phyloP scores from a whole-genome alignment of 1,284 basidiomycete genomes.

The Cutaneotrichosporon spelunceum region DNA sequence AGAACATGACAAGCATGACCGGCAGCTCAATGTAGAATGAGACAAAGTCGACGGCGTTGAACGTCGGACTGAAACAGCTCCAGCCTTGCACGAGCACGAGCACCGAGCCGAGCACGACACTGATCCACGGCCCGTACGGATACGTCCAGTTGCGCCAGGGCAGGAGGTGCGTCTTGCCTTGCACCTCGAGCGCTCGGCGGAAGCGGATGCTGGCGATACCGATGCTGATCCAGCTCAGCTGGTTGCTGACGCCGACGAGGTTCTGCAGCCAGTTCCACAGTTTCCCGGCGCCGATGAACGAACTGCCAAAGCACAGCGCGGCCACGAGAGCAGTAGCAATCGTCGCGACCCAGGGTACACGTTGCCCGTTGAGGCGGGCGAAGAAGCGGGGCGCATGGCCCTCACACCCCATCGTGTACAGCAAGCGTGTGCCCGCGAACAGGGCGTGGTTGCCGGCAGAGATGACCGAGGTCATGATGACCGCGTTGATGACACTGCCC shows the following conservation, averaged over 20 bases:
- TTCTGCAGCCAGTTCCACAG: constrained; percentile 23
- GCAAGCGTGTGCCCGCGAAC: constrained; percentile 57
- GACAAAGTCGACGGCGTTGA: constrained; percentile 28
- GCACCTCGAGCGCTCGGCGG: constrained; percentile 67
- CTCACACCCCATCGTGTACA: constrained; percentile 56
- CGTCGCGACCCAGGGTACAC: constrained; percentile 67
- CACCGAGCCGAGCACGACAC: constrained; percentile 38
- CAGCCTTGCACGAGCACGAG: constrained; percentile 46
- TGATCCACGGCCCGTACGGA: constrained; percentile 31
- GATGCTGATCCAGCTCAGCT: constrained; percentile 73
- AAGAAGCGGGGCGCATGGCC: constrained; percentile 59
- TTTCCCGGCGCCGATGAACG: constrained; percentile 54
- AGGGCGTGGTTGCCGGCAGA: constrained; percentile 59
- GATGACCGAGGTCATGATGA: constrained; percentile 56
- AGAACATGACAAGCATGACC: constrained; percentile 73
- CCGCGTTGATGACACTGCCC: constrained; percentile 66
- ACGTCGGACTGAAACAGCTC: constrained; percentile 58
- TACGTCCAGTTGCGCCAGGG: constrained; percentile 55
- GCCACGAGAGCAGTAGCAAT: constrained; percentile 42
- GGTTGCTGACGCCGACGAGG: constrained; percentile 27
- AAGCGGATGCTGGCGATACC: constrained; percentile 75
- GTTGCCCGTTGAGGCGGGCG: constrained; percentile 62
- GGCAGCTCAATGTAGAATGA: constrained; percentile 59
- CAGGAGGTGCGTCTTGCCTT: constrained; percentile 62
- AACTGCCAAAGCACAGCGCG: constrained; percentile 58